phyloP scores from a whole-genome alignment of 2,329 filamentous ascomycete species.

The Xylaria sp. region DNA sequence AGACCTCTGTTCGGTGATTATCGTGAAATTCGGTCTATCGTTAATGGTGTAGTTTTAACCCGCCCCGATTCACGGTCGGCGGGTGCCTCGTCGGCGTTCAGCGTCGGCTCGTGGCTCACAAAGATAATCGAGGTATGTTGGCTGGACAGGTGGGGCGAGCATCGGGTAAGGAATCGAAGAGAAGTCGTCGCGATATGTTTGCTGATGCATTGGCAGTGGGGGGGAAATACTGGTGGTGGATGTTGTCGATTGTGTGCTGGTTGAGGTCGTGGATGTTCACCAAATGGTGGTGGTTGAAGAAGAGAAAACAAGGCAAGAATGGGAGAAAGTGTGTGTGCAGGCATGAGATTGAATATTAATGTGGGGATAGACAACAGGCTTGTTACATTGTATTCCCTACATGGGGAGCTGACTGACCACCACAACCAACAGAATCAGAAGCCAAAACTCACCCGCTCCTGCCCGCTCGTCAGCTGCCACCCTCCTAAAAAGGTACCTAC shows the following conservation, averaged over 20 bases:
- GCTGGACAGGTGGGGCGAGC: constrained; percentile 63
- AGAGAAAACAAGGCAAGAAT: constrained; percentile 24
- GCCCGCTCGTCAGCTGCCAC: constrained; percentile 3
- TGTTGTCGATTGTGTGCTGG: constrained; percentile 31
- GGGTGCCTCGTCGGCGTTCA: constrained; percentile 67
- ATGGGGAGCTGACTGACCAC: constrained; percentile 20
- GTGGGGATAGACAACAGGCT: constrained; percentile 15
- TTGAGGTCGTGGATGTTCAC: constrained; percentile 35
- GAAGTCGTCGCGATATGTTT: constrained; percentile 56
- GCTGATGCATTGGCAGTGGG: constrained; percentile 66
- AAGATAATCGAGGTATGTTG: constrained; percentile 61
- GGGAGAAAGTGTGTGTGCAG: constrained; percentile 26
- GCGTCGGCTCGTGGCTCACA: constrained; percentile 67
- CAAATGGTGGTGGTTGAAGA: constrained; percentile 39
- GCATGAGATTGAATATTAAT: constrained; percentile 28
- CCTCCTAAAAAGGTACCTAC: constrained; percentile 17
- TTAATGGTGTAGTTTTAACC: constrained; percentile 42
- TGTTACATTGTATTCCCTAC: constrained; percentile 10
- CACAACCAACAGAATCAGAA: constrained; percentile 20
- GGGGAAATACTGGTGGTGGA: constrained; percentile 18
- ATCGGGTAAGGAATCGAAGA: constrained; percentile 67
- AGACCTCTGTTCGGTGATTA: constrained; percentile 7
- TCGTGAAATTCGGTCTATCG: neutral
- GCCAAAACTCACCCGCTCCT: constrained; percentile 11
- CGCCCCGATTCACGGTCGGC: constrained; percentile 55